Evolutionary conservation across 2,329 filamentous ascomycete species (phyloP), one percentile per base, ranked within the genome.

Genomic region (Didymella glomerata): DNA sequence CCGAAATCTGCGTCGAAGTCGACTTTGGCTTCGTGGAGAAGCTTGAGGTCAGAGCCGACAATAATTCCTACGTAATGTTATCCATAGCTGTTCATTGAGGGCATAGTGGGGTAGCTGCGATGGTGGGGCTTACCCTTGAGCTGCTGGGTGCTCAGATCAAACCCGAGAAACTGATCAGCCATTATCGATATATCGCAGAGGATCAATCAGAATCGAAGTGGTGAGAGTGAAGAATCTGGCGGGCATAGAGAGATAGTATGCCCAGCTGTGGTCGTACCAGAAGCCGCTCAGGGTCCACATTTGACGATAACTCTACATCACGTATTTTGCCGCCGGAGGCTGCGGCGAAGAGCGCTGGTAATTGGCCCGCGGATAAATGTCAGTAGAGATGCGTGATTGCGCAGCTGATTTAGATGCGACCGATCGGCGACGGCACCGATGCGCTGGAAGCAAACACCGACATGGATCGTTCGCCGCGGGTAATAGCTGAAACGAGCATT

Each of bases 101-200:
- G 49, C 57, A n/a, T 69, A 62, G 73, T 63, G 74, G 71, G 71
- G 72, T 71, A 71, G 72, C 66, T 71, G 13, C 10, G 18, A 41
- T 61, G 57, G 66, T 49, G 64, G 49, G 52, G 73, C 65, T 78
- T 57, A 88, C 92, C 93, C 85, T 99, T 98, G 57, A 98, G 85
- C 77, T 98, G 94, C 78, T 98, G 95, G 57, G 95, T 98, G 42
- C 93, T 97, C 60, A 98, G 88, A 80, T 99, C 95, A 77, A 98
- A 93, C 61, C 95, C 95, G 72, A 97, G 84, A 75, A 96, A 97
- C 61, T 96, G 82, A 48, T 76, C 71, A 72, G 71, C 72, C 74
- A 76, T 76, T 49, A 56, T 74, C 68, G 50, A 53, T 25, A 40
- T 55, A n/a, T 48, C 25, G 20, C 28, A 11, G 24, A 40, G 13